A percentile compares a stretch with the other conserved stretches of the same genome.
phyloP scores from a whole-genome alignment of 192 early-diverging fungal genomes.

The Glomus cerebriforme region DNA sequence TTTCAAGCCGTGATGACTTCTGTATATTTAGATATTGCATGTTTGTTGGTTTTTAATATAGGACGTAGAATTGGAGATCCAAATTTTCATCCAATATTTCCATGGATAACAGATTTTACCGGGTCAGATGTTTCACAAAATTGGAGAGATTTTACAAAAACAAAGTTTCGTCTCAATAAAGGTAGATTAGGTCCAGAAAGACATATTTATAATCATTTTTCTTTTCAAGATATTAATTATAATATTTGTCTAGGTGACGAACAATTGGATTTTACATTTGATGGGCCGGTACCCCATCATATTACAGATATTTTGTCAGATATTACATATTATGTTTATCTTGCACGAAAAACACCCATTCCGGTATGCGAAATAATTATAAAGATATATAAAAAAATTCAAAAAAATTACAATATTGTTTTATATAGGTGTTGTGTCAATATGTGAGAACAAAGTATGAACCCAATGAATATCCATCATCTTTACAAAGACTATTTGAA shows the following conservation, averaged over 20 bases:
- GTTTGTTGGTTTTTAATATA: slow-evolving; percentile 30
- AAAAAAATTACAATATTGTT: not conserved
- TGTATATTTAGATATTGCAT: not conserved
- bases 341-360: slow-evolving; percentile 63
- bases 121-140: slow-evolving; percentile 46
- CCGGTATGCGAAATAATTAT: slow-evolving; percentile 38
- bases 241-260: slow-evolving; percentile 51
- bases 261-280: slow-evolving; percentile 69
- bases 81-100: slow-evolving; percentile 69
- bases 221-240: not conserved
- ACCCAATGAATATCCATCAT: slow-evolving; percentile 67
- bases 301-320: slow-evolving; percentile 70
- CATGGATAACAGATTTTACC: slow-evolving; percentile 72
- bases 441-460: slow-evolving; percentile 70
- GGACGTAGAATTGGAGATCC: slow-evolving; percentile 64
- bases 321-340: slow-evolving; percentile 70
- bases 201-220: not conserved
- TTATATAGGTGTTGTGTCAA: slow-evolving; percentile 54
- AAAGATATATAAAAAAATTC: not conserved
- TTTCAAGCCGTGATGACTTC: not conserved
- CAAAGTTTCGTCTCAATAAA: slow-evolving; percentile 71
- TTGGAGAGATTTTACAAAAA: slow-evolving; percentile 64
- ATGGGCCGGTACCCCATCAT: slow-evolving; percentile 67
- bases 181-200: slow-evolving; percentile 20
- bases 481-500: slow-evolving; percentile 61